Percentiles rank a stretch among this genome's conserved stretches.
These are phyloP conservation scores for Chlamydomonas sp. DNA, from an alignment of 139 green algal genomes.

Conservation along the genomic window DNA sequence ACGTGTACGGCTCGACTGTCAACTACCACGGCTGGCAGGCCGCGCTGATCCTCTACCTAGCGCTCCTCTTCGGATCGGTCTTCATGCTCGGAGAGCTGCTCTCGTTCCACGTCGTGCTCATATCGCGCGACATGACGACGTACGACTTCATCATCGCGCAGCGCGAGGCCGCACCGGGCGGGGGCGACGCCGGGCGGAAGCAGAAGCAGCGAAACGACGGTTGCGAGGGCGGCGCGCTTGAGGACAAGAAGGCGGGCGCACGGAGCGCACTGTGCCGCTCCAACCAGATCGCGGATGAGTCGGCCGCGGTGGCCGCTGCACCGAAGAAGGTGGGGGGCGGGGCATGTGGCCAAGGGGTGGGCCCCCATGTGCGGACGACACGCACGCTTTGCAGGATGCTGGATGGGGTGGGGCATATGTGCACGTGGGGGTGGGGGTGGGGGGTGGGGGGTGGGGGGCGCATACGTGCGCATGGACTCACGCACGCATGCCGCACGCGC, in stretches of 20 bases:
- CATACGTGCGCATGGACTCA: too few species aligned
- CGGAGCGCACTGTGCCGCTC: neutral
- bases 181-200: too few species aligned
- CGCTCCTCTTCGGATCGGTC: constrained; percentile 9
- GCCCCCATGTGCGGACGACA: too few species aligned
- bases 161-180: neutral
- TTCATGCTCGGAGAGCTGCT: constrained; percentile 51
- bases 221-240: neutral
- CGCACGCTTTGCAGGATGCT: too few species aligned
- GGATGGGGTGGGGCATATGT: too few species aligned
- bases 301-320: too few species aligned
- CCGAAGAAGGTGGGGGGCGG: too few species aligned
- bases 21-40: constrained; percentile 3
- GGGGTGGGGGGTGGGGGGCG: too few species aligned
- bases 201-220: too few species aligned
- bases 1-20: neutral
- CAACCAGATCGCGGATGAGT: neutral
- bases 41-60: constrained; percentile 26
- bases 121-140: constrained; percentile 45
- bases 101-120: constrained; percentile 56
- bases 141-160: constrained; percentile 64
- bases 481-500: too few species aligned
- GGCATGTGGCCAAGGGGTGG: neutral
- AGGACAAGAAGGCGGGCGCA: too few species aligned
- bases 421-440: too few species aligned